These are phyloP conservation scores for Termitomyces sp. DNA, from an alignment of 768 basidiomycete species.

Conservation along the genomic window DNA sequence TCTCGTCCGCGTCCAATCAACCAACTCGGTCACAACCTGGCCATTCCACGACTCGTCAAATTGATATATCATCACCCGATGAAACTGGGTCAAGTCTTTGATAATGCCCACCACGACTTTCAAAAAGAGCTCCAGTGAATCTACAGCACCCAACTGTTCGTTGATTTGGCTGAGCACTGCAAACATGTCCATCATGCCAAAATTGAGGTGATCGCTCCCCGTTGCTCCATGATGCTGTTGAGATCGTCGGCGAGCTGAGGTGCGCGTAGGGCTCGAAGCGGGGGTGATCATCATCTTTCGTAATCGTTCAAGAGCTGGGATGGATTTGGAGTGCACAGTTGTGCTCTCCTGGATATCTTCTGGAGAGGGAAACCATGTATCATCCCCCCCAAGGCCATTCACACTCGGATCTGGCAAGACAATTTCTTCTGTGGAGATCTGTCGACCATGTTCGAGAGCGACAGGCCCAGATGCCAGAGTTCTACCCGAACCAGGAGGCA, in stretches of 20 bases:
- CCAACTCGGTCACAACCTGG: conserved; percentile 72
- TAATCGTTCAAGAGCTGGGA: conserved; percentile 68
- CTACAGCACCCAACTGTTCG: conserved; percentile 68
- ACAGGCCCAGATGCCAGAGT: neutral
- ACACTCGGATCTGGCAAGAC: neutral
- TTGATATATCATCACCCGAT: conserved; percentile 78
- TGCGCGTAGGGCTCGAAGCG: neutral
- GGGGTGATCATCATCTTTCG: conserved; percentile 39
- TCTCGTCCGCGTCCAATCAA: conserved; percentile 72
- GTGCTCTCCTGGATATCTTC: conserved; percentile 72
- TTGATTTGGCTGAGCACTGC: conserved; percentile 77
- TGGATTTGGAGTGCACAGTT: conserved; percentile 60
- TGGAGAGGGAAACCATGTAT: conserved; percentile 41
- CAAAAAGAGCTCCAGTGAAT: conserved; percentile 64
- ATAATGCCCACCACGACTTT: conserved; percentile 68
- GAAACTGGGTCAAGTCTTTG: conserved; percentile 79
- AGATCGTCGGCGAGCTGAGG: conserved; percentile 1
- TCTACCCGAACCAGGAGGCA: neutral
- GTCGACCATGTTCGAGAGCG: neutral
- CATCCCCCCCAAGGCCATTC: conserved; percentile 11
- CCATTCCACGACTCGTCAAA: conserved; percentile 82
- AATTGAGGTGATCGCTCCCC: conserved; percentile 20
- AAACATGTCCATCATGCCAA: conserved; percentile 78
- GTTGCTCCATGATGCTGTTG: conserved; percentile 14
- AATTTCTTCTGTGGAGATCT: neutral